These are phyloP conservation scores for Termitomyces titanicus DNA, from an alignment of 768 basidiomycete species.

Conservation along the genomic window DNA sequence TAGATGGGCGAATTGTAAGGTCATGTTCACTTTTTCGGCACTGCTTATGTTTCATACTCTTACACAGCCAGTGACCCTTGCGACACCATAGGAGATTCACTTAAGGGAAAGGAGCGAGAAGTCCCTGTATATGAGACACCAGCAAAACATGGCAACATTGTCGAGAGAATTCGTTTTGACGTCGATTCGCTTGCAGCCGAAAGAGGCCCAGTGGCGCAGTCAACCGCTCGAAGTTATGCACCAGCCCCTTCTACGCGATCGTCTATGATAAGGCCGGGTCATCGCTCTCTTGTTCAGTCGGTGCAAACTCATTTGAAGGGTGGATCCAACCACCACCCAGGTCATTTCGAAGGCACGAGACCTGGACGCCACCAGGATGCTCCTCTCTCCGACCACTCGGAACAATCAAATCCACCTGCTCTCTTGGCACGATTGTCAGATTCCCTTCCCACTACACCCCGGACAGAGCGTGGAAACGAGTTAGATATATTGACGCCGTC, in stretches of 20 bases:
- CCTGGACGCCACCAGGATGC: constrained; percentile 3
- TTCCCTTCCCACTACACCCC: neutral
- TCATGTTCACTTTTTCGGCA: neutral
- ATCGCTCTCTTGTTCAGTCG: constrained; percentile 42
- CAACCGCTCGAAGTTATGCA: neutral
- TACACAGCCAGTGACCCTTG: neutral
- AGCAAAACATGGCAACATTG: neutral
- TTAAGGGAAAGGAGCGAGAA: constrained; percentile 6
- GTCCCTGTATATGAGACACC: neutral
- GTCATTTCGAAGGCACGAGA: neutral
- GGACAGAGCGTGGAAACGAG: neutral
- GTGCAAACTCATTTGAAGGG: constrained; percentile 43
- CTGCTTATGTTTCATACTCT: neutral
- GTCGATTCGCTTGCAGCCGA: neutral
- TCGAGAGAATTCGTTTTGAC: neutral
- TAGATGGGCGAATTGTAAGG: neutral
- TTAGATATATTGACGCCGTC: neutral
- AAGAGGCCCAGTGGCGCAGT: constrained; percentile 2
- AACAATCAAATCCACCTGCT: constrained; percentile 8
- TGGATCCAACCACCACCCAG: neutral
- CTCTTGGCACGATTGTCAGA: constrained; percentile 26
- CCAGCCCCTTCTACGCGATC: neutral
- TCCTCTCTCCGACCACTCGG: neutral
- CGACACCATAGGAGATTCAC: neutral
- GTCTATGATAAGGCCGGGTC: constrained; percentile 9